Evolutionary conservation across 306 rosid genomes (phyloP).

Genomic region (Crataegus laevigata): DNA sequence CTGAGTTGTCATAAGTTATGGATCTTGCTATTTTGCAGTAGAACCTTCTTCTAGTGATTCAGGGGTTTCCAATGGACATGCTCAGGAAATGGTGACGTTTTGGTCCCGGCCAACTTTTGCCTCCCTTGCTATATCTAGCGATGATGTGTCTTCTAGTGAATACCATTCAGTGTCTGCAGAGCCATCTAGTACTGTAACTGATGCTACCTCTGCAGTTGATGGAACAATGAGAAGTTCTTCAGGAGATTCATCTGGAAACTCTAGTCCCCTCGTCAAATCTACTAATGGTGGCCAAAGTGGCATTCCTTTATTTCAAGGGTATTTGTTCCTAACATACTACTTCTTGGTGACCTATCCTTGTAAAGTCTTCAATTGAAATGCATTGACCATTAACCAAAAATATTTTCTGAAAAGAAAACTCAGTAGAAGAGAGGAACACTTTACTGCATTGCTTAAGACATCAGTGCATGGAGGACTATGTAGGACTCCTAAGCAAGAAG

Average conservation of each 20-base stretch:
- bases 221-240: conserved; percentile 26
- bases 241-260: conserved; percentile 26
- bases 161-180: conserved; percentile 23
- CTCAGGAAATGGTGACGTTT: conserved; percentile 34
- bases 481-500: background rate
- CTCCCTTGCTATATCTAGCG: conserved; percentile 26
- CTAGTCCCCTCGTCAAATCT: conserved; percentile 31
- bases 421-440: background rate
- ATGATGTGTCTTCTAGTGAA: conserved; percentile 28
- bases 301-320: conserved; percentile 84
- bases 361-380: conserved; percentile 1
- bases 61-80: conserved; percentile 23
- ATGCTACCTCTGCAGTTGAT: conserved; percentile 22
- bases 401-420: background rate
- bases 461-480: background rate
- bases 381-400: background rate
- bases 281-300: conserved; percentile 41
- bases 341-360: background rate
- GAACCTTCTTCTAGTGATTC: conserved; percentile 40
- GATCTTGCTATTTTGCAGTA: conserved; percentile 39
- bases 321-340: conserved; percentile 26
- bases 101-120: conserved; percentile 31
- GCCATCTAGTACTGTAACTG: conserved; percentile 30
- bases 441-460: background rate
- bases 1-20: background rate